These are phyloP conservation scores for Gloeopeniophorella convolvens DNA, from an alignment of 768 basidiomycete genomes.

Conservation along the genomic window DNA sequence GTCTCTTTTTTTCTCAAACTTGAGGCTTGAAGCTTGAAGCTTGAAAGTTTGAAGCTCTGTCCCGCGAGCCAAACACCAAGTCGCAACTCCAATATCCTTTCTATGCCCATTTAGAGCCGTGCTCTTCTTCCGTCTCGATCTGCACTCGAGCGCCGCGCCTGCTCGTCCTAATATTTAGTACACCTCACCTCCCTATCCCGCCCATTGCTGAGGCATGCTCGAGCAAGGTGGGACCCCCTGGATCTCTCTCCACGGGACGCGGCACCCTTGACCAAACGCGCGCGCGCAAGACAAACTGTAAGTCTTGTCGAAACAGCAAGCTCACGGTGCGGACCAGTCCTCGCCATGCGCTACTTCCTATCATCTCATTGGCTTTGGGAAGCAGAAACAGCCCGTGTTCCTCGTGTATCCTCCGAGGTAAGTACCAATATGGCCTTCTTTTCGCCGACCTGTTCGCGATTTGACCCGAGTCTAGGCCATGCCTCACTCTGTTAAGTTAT, in stretches of 20 bases:
- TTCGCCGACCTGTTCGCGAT: not conserved
- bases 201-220: constrained; percentile 19
- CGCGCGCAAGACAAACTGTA: constrained; percentile 20
- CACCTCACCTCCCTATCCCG: constrained; percentile 13
- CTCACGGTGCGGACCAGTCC: constrained; percentile 13
- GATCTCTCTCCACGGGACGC: constrained; percentile 16
- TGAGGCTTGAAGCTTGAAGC: no score
- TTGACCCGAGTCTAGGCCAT: constrained; percentile 13
- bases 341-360: not conserved
- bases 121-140: constrained; percentile 20
- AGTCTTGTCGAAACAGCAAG: constrained; percentile 21
- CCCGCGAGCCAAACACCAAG: constrained; percentile 18
- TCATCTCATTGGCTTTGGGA: not conserved
- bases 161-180: constrained; percentile 14
- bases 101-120: constrained; percentile 16
- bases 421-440: not conserved
- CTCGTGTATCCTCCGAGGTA: constrained; percentile 20
- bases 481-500: constrained; percentile 20
- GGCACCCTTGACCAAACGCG: constrained; percentile 17
- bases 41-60: constrained; percentile 11
- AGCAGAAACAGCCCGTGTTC: constrained; percentile 20
- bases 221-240: constrained; percentile 20
- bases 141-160: constrained; percentile 16
- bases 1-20: constrained; percentile 2
- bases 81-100: constrained; percentile 18